Conservation (phyloP, 2,329 filamentous ascomycete genomes). For the Colletotrichum simmondsii region DNA sequence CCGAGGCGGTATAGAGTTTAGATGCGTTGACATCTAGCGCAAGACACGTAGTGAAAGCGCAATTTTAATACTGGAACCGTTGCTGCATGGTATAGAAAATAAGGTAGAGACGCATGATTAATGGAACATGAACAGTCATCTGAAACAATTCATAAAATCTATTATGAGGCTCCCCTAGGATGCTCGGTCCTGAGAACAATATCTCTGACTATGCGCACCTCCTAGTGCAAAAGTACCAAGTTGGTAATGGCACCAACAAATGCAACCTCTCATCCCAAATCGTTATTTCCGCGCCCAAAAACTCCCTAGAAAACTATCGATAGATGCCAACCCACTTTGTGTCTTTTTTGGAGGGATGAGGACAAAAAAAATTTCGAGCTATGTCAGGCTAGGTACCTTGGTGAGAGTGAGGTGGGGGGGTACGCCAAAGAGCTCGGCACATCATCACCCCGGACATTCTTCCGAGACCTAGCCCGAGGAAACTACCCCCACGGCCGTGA, state of each 20-base stretch:
- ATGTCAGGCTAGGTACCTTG: not conserved
- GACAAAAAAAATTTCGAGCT: not conserved
- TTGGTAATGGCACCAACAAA: not conserved
- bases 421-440: constrained; percentile 11
- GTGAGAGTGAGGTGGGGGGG: not conserved
- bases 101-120: not conserved
- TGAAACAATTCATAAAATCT: constrained; percentile 1
- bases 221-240: not conserved
- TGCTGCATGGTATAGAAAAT: not conserved
- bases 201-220: not conserved
- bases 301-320: not conserved
- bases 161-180: not conserved
- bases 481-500: constrained; percentile 19
- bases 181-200: constrained; percentile 1
- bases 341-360: not conserved
- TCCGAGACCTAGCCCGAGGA: constrained; percentile 14
- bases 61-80: not conserved
- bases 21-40: not conserved
- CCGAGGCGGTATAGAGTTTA: constrained; percentile 71
- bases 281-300: not conserved
- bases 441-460: constrained; percentile 25
- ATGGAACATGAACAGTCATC: not conserved
- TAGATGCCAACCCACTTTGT: not conserved
- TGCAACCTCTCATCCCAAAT: constrained; percentile 1
- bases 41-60: not conserved